Evolutionary conservation across 2,329 filamentous ascomycete species (phyloP).

Genomic region (Fusarium bactridioides): DNA sequence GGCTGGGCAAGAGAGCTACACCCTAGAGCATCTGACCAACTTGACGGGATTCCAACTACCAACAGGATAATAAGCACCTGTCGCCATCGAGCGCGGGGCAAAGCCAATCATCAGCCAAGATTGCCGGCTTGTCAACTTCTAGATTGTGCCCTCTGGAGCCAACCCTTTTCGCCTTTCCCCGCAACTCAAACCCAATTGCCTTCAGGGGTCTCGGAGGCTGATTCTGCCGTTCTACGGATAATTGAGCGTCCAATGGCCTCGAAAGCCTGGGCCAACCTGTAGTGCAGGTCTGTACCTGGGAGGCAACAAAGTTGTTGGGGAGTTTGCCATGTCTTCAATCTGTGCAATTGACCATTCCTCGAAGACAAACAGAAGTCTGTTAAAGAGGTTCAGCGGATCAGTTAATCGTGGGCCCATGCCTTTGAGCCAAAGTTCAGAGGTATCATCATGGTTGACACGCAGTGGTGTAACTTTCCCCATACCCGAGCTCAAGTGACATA

Average conservation of each 20-base stretch:
- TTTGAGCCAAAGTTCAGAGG: background rate
- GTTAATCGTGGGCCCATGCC: constrained; percentile 24
- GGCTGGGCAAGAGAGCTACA: constrained; percentile 23
- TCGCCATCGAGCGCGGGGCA: constrained; percentile 23
- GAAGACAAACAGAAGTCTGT: background rate
- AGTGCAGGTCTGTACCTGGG: background rate
- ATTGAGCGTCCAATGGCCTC: background rate
- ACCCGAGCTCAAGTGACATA: constrained; percentile 9
- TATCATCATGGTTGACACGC: constrained; percentile 4
- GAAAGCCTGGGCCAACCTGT: background rate
- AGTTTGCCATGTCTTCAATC: background rate
- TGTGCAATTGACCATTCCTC: background rate
- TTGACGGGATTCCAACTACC: constrained; percentile 9
- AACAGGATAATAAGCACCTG: constrained; percentile 16
- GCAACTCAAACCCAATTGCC: constrained; percentile 32
- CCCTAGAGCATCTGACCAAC: constrained; percentile 19
- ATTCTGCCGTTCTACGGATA: background rate
- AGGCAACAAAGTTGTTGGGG: background rate
- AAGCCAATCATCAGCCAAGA: constrained; percentile 29
- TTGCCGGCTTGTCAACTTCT: constrained; percentile 13
- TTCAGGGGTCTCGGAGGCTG: constrained; percentile 23
- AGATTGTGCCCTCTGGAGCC: constrained; percentile 3
- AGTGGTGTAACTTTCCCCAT: constrained; percentile 31
- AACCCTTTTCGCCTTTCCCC: constrained; percentile 4
- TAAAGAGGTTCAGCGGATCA: background rate